Evolutionary conservation across 345 rosid genomes (phyloP), one percentile per base, ranked within the genome.

Genomic region (Odontarrhena argentea): DNA sequence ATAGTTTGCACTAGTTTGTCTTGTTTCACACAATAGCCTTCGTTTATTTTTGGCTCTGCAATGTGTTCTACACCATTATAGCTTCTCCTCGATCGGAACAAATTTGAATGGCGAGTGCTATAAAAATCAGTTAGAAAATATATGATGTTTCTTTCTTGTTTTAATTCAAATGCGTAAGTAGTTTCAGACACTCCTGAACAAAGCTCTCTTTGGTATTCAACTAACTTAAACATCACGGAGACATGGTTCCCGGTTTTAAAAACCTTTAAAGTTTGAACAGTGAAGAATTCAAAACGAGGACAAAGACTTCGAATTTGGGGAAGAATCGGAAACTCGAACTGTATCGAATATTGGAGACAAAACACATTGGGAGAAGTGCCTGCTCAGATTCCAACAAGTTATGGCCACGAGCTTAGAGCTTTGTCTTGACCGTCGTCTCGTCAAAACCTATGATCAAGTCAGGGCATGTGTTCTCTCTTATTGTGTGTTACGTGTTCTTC

Each of bases 361-460:
- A 7, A 0, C 14, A 60, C 26, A 54, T 78, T 81, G 92, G 86
- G 81, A 72, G 83, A 80, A 26, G 77, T 73, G 30, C 77, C 97
- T 12, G 96, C 96, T 0, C 93, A 88, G 79, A 91, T 91, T 65
- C 97, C 97, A 47, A 91, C 93, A n/a, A 91, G 96, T 78, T 88
- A 86, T 35, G 97, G 97, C 15, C 96, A 88, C 40, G 91, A 86
- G 65, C 87, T 91, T 9, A 83, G 97, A 71, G 93, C 96, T 61
- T 18, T 86, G 96, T 74, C 87, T 91, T 53, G 93, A 91, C 42
- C 85, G 93, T 61, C 96, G 91, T 8, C 97, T 91, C 44, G 88
- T 91, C 67, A 91, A 91, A 69, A 91, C 96, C 68, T 88, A 86
- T 76, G 96, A 91, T 73, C 96, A 91, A 93, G 92, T 4, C 32